Percentiles rank a stretch among this genome's conserved stretches.
Evolutionary conservation across 208 protist species (phyloP).

Genomic region (Spongospora subterranea): DNA sequence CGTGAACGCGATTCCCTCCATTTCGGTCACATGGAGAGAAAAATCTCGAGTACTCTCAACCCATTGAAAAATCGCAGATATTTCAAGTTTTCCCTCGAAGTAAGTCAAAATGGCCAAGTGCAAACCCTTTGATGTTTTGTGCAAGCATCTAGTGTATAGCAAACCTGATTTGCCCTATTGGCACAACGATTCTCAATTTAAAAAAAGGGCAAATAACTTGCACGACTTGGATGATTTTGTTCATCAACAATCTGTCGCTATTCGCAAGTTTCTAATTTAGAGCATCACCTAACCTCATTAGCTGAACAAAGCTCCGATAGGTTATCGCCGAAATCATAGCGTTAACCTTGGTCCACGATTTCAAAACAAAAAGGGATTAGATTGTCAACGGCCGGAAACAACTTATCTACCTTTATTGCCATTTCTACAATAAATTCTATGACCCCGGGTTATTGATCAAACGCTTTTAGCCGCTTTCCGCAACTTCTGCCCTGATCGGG

Average conservation of each 20-base stretch:
- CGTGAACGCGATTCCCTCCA: neutral
- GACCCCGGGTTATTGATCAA: neutral
- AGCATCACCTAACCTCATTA: neutral
- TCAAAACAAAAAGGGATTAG: too few relatives aligned
- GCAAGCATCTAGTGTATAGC: neutral
- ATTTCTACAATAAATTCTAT: neutral
- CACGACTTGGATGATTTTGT: too few relatives aligned
- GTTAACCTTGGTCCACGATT: too few relatives aligned
- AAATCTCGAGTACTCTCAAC: neutral
- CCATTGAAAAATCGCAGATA: neutral
- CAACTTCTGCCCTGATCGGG: constrained; percentile 77
- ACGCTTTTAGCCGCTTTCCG: neutral
- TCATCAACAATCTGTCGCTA: too few relatives aligned
- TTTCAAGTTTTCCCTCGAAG: neutral
- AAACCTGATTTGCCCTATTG: neutral
- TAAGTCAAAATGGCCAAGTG: neutral
- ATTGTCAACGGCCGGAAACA: too few relatives aligned
- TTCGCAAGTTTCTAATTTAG: too few relatives aligned
- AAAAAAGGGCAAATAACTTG: neutral
- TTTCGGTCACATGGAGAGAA: neutral
- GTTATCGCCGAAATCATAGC: too few relatives aligned
- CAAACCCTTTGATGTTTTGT: neutral
- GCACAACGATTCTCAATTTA: neutral
- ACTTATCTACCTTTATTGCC: neutral
- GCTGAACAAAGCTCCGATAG: too few relatives aligned